Evolutionary conservation across 306 rosid genomes (phyloP).

Genomic region (Pyrus communis): DNA sequence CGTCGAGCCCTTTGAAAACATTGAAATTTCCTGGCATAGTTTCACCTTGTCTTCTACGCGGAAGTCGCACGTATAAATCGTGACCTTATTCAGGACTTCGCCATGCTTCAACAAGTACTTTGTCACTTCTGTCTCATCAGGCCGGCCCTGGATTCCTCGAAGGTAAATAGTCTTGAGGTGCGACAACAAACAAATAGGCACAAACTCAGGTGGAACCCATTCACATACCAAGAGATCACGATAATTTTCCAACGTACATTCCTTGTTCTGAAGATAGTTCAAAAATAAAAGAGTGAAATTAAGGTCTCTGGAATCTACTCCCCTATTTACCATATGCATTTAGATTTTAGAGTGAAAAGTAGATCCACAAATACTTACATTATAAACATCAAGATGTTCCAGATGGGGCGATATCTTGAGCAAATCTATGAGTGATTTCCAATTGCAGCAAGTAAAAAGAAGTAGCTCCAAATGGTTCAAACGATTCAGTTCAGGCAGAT

Average conservation of each 20-base stretch:
- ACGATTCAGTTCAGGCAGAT: background rate
- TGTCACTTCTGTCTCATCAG: background rate
- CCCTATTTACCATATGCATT: no score
- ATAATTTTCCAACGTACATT: background rate
- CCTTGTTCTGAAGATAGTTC: background rate
- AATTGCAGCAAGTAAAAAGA: background rate
- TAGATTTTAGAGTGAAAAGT: no score
- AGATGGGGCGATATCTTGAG: background rate
- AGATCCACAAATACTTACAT: no score
- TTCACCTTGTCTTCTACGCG: background rate
- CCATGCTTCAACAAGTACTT: background rate
- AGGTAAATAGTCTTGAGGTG: no score
- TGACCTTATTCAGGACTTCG: background rate
- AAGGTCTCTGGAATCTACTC: no score
- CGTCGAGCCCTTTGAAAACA: background rate
- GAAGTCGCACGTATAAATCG: background rate
- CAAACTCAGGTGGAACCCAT: background rate
- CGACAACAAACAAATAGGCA: no score
- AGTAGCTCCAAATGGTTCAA: background rate
- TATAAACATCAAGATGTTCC: background rate
- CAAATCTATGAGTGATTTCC: background rate
- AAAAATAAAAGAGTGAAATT: background rate
- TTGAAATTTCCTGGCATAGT: background rate
- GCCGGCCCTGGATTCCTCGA: background rate
- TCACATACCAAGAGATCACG: background rate